Percentiles rank a stretch among this genome's conserved stretches.
Conservation (phyloP, 306 rosid genomes). For the Cercis canadensis region DNA sequence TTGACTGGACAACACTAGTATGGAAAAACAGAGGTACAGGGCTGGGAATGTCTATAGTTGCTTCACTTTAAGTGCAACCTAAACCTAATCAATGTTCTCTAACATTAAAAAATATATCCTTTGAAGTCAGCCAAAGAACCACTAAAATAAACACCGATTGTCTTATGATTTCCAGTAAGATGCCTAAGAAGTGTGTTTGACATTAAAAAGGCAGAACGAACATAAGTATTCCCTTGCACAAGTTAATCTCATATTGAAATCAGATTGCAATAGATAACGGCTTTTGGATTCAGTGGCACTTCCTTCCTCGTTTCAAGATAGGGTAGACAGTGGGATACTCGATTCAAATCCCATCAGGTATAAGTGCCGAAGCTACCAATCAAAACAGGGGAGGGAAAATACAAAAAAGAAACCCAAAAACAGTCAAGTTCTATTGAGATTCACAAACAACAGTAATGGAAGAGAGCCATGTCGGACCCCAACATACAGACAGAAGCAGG, state of each 20-base stretch:
- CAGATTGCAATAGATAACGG: constrained; percentile 1
- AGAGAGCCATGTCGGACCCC: neutral
- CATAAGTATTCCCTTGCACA: neutral
- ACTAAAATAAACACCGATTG: neutral
- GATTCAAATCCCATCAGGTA: neutral
- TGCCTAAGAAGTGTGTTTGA: constrained; percentile 1
- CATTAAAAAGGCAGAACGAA: neutral
- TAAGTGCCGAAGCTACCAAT: neutral
- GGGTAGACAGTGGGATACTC: neutral
- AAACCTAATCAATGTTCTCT: neutral
- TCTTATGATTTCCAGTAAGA: neutral
- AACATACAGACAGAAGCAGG: constrained; percentile 3
- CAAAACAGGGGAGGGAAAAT: neutral
- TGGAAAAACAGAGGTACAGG: neutral
- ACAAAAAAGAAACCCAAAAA: neutral
- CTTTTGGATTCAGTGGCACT: neutral
- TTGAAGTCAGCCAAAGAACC: neutral
- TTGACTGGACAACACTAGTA: neutral
- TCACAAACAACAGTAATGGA: neutral
- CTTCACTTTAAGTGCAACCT: constrained; percentile 4
- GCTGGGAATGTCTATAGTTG: neutral
- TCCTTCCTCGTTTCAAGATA: neutral
- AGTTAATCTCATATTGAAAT: constrained; percentile 15
- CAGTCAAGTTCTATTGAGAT: neutral
- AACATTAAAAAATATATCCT: neutral